Percentiles rank a stretch among this genome's conserved stretches.
Conservation (phyloP, 768 basidiomycete genomes). For the Suillus fuscotomentosus region DNA sequence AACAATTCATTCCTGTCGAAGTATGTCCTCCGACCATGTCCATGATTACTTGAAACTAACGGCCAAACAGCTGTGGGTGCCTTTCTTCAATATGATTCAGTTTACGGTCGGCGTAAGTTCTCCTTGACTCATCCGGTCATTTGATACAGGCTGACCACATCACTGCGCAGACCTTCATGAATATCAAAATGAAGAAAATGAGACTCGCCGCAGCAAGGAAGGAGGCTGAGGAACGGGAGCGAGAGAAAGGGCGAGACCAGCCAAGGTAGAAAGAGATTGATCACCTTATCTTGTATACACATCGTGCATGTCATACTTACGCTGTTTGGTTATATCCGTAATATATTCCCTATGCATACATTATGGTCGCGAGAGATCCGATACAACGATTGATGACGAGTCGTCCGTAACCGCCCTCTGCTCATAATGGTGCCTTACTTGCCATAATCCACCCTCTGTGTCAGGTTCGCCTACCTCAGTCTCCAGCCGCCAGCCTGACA, state of each 20-base stretch:
- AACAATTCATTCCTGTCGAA: conserved; percentile 76
- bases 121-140: conserved; percentile 4
- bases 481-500: conserved; percentile 70
- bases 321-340: conserved; percentile 15
- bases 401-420: conserved; percentile 33
- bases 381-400: conserved; percentile 35
- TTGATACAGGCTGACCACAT: neutral
- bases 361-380: conserved; percentile 10
- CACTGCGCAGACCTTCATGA: conserved; percentile 61
- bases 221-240: conserved; percentile 39
- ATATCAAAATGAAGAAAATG: conserved; percentile 66
- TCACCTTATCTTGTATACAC: conserved; percentile 13
- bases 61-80: conserved; percentile 69
- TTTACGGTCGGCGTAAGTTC: conserved; percentile 70
- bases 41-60: conserved; percentile 6
- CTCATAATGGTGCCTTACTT: conserved; percentile 38
- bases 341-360: neutral
- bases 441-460: conserved; percentile 25
- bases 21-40: conserved; percentile 34
- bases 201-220: conserved; percentile 54
- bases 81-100: conserved; percentile 79
- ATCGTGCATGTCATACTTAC: neutral
- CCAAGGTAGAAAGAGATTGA: conserved; percentile 7
- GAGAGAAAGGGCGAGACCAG: conserved; percentile 22
- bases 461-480: conserved; percentile 53